These are phyloP conservation scores for Mycena kentingensis DNA, from an alignment of 768 basidiomycete species.

Conservation along the genomic window DNA sequence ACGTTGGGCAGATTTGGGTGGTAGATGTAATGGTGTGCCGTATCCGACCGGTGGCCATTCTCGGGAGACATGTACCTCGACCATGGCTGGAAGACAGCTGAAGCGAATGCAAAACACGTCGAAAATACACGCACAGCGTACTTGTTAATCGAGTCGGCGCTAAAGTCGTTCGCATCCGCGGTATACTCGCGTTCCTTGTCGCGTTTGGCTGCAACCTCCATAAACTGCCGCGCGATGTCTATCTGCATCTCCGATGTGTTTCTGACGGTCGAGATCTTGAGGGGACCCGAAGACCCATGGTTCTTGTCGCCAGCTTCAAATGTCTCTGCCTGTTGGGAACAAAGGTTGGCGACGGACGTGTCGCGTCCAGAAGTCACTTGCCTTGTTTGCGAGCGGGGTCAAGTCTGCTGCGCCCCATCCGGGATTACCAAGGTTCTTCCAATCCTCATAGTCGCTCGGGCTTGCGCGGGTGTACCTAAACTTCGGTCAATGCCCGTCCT, in stretches of 20 bases:
- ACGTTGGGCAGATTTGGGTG: conserved; percentile 52
- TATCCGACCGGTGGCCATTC: conserved; percentile 59
- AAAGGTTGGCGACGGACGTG: background rate
- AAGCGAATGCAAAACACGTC: too few species aligned
- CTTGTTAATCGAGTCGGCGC: conserved; percentile 34
- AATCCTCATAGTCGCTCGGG: conserved; percentile 68
- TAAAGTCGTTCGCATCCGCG: conserved; percentile 53
- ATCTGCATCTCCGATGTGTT: conserved; percentile 33
- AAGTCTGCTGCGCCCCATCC: conserved; percentile 64
- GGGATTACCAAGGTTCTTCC: conserved; percentile 53
- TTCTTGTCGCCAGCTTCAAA: conserved; percentile 34
- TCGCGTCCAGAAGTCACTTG: conserved; percentile 17
- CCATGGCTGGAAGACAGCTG: conserved; percentile 55
- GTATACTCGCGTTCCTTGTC: conserved; percentile 47
- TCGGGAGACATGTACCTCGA: conserved; percentile 51
- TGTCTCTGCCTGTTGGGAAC: conserved; percentile 43
- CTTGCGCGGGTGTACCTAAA: conserved; percentile 48
- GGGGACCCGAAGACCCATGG: conserved; percentile 55
- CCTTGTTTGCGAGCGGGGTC: conserved; percentile 62
- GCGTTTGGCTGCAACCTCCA: conserved; percentile 46
- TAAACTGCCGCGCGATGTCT: conserved; percentile 47
- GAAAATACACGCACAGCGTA: conserved; percentile 51
- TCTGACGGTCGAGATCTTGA: conserved; percentile 42
- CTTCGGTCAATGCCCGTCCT: background rate
- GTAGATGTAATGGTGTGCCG: conserved; percentile 55